Evolutionary conservation across 176 grass and related monocot species (phyloP), one percentile per base, ranked within the genome.

Genomic region (Cenchrus purpureus): DNA sequence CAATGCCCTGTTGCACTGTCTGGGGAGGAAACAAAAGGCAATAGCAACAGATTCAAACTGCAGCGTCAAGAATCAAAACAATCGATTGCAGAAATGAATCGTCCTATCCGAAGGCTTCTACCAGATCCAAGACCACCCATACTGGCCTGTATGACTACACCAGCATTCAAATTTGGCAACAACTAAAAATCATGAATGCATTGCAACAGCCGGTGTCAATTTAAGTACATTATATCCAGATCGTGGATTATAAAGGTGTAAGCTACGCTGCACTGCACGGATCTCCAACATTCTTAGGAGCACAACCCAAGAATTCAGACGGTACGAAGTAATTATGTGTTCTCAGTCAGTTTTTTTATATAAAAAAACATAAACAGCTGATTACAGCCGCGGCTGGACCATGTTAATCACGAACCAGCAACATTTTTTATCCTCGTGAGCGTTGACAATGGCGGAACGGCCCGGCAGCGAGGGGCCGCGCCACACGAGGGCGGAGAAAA

Each of bases 1-100:
- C 78, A 68, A 98, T 90, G 69, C 91, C 88, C 68, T 88, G 85
- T 68, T 98, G 96, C 44, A 98, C 93, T 31, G 55, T 28, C 96
- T 98, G 87, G 7, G 80, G 32, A 83, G 46, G 60, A 86, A 67
- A 80, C 49, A 65, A 2, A 69, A 73, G 64, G 68, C 10, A 87
- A 78, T 10, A 78, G 34, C 14, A 87, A 43, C 65, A 51, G 79
- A 44, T 56, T 71, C 15, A 76, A 82, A 65, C 20, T n/a, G 31
- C 71, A 61, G 54, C 12, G 70, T 17, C 15, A 65, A 54, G 63
- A 20, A 67, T 71, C n/a, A 40, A 58, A 71, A 50, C 40, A 90
- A 13, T n/a, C 22, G 62, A 43, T 34, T 13, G 44, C 63, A 10
- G 9, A 5, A 40, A 61, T 19, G 34, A 20, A 9, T 53, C 17